These are phyloP conservation scores for Boletus rex-veris DNA, from an alignment of 768 basidiomycete species.

Conservation along the genomic window DNA sequence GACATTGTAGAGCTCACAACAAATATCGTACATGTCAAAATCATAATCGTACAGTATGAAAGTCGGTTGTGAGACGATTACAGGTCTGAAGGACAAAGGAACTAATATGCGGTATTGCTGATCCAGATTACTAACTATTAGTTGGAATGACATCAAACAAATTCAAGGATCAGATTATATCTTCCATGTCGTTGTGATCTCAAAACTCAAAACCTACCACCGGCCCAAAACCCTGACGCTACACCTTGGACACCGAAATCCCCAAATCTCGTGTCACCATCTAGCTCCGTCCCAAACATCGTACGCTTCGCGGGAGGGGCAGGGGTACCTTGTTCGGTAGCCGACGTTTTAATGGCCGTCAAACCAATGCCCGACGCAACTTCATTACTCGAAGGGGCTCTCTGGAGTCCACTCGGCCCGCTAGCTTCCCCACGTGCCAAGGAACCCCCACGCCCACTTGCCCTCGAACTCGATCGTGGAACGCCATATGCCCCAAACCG, in stretches of 20 bases:
- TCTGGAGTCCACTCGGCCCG: conserved; percentile 27
- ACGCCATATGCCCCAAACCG: conserved; percentile 26
- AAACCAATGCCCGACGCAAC: conserved; percentile 44
- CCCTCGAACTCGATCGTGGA: conserved; percentile 39
- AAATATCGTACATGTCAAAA: conserved; percentile 20
- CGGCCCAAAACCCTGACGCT: conserved; percentile 67
- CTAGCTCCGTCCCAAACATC: conserved; percentile 82
- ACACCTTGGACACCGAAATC: conserved; percentile 81
- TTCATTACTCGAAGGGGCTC: conserved; percentile 43
- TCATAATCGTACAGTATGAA: conserved; percentile 20
- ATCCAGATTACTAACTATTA: conserved; percentile 8
- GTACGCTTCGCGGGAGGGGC: conserved; percentile 56
- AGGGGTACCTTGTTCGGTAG: conserved; percentile 40
- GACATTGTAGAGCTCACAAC: conserved; percentile 4
- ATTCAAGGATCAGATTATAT: conserved; percentile 3
- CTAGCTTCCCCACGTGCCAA: conserved; percentile 25
- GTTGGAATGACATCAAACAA: conserved; percentile 5
- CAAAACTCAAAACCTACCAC: conserved; percentile 39
- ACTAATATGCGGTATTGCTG: not conserved
- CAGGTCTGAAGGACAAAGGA: not conserved
- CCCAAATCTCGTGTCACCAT: conserved; percentile 79
- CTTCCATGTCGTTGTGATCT: not conserved
- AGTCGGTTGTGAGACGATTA: not conserved
- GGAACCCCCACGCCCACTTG: conserved; percentile 29
- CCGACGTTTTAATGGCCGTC: conserved; percentile 36